Conservation (phyloP, 805 yeast genomes). For the Myxozyma melibiosi region DNA sequence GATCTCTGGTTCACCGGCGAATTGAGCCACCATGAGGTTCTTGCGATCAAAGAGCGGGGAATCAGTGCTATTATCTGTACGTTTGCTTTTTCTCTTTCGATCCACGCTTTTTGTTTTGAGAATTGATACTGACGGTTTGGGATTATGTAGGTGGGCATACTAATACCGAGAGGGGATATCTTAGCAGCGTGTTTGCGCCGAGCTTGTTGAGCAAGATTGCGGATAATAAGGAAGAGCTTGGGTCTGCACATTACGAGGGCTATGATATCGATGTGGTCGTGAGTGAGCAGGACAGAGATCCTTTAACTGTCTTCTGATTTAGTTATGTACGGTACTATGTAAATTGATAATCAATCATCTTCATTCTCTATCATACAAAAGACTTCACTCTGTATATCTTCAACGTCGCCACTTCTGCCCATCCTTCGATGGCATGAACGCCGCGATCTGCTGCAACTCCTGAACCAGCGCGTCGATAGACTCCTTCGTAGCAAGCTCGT, state of each 20-base stretch:
- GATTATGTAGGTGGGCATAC: slow-evolving; percentile 62
- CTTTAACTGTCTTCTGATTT: slow-evolving; percentile 43
- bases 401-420: not conserved
- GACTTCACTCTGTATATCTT: not conserved
- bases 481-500: slow-evolving; percentile 17
- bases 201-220: slow-evolving; percentile 52
- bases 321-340: not conserved
- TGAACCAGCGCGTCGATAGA: slow-evolving; percentile 16
- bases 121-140: not conserved
- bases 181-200: slow-evolving; percentile 51
- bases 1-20: slow-evolving; percentile 91
- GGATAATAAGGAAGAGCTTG: not conserved
- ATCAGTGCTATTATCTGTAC: slow-evolving; percentile 66
- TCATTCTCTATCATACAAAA: not conserved
- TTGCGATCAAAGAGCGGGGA: slow-evolving; percentile 70
- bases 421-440: slow-evolving; percentile 24
- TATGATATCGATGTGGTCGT: slow-evolving; percentile 39
- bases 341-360: not conserved
- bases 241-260: slow-evolving; percentile 12
- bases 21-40: slow-evolving; percentile 88
- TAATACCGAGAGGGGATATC: slow-evolving; percentile 88
- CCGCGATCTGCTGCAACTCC: slow-evolving; percentile 16
- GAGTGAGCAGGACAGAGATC: slow-evolving; percentile 66
- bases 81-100: not conserved
- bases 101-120: not conserved